Conservation (phyloP, 2,329 filamentous ascomycete species). For the Anisogramma anomala region DNA sequence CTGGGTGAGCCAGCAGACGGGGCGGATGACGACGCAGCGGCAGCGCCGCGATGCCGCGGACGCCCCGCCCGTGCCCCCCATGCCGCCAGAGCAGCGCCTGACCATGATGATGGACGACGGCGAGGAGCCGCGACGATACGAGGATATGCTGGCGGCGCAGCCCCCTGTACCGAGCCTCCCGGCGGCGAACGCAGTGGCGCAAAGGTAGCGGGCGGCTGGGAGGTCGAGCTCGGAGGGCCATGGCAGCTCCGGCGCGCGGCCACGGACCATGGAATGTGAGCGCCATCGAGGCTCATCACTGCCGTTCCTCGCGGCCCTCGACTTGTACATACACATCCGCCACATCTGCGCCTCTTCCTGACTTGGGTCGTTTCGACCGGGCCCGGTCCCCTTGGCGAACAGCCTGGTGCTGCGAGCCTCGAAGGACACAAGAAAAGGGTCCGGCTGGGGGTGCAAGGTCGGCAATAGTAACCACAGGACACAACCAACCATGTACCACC, state of each 20-base stretch:
- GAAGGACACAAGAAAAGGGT: not conserved
- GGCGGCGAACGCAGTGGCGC: not conserved
- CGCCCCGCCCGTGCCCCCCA: conserved; percentile 29
- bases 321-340: conserved; percentile 10
- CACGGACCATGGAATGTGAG: no score
- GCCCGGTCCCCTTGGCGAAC: not conserved
- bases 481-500: not conserved
- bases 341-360: not conserved
- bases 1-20: conserved; percentile 55
- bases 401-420: conserved; percentile 10
- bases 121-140: conserved; percentile 31
- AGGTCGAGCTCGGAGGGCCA: not conserved
- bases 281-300: conserved; percentile 4
- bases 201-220: not conserved
- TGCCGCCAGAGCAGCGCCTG: conserved; percentile 35
- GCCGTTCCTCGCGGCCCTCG: not conserved
- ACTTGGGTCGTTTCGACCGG: not conserved
- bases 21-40: conserved; percentile 37
- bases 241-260: no score
- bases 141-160: not conserved
- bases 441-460: not conserved
- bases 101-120: conserved; percentile 39
- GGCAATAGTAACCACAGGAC: conserved; percentile 1
- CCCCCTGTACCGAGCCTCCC: conserved; percentile 1
- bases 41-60: conserved; percentile 25